Percentiles rank a stretch among this genome's conserved stretches.
phyloP scores from a whole-genome alignment of 2,329 filamentous ascomycete species.

The Hymenoscyphus infarciens region DNA sequence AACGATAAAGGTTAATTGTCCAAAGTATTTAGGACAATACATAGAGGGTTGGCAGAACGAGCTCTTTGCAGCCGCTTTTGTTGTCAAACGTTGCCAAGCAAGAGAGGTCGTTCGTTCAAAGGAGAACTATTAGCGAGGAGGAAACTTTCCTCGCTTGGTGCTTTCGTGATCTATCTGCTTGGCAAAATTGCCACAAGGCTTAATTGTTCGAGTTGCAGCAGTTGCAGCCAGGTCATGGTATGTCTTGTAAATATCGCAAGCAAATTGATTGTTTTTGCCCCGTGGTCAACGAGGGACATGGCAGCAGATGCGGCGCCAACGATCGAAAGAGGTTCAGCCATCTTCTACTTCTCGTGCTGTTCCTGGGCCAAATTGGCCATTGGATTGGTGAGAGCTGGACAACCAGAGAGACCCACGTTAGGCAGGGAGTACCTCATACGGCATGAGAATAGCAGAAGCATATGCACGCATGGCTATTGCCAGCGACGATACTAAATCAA shows the following conservation, averaged over 20 bases:
- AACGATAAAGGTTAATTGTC: no score
- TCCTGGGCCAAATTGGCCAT: neutral
- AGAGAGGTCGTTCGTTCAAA: neutral
- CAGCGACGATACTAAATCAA: neutral
- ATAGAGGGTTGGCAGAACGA: no score
- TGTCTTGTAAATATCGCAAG: neutral
- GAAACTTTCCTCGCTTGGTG: neutral
- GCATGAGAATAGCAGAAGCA: neutral
- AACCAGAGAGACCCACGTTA: neutral
- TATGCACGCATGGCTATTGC: neutral
- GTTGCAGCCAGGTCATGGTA: neutral
- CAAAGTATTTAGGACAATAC: no score
- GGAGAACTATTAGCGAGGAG: neutral
- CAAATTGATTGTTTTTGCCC: neutral
- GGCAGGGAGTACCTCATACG: neutral
- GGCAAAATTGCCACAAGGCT: neutral
- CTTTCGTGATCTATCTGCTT: neutral
- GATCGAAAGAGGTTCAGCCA: constrained; percentile 1
- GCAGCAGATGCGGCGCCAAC: constrained; percentile 1
- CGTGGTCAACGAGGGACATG: neutral
- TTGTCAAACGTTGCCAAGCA: neutral
- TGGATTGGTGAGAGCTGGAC: neutral
- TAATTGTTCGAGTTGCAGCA: neutral
- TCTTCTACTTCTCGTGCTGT: neutral
- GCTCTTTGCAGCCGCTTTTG: no score